Percentiles rank a stretch among this genome's conserved stretches.
Evolutionary conservation across 192 early-diverging fungal species (phyloP).

Genomic region (Thamnidium elegans): DNA sequence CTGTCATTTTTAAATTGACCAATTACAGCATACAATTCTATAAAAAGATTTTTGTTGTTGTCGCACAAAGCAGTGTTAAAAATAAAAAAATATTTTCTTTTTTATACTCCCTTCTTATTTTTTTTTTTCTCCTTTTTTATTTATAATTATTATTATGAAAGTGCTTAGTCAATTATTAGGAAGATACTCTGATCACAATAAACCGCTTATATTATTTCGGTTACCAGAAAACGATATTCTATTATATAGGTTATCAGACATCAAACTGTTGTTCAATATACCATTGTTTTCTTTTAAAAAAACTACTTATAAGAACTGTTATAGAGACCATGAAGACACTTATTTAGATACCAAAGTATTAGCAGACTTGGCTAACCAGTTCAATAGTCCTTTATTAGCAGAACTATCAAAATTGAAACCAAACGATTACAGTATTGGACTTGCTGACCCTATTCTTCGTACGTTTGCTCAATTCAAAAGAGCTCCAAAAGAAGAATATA

Average conservation of each 20-base stretch:
- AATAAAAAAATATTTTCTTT: not conserved
- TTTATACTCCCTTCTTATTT: not conserved
- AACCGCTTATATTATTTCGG: conserved; percentile 14
- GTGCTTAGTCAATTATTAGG: conserved; percentile 15
- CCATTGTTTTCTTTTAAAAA: not conserved
- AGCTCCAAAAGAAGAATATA: conserved; percentile 8
- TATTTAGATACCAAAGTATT: conserved; percentile 33
- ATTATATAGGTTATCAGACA: conserved; percentile 13
- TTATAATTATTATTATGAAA: conserved; percentile 6
- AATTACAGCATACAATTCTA: too few species aligned
- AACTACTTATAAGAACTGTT: not conserved
- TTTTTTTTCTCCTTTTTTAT: not conserved
- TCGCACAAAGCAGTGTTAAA: not conserved
- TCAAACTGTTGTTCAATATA: conserved; percentile 1
- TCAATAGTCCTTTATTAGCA: conserved; percentile 25
- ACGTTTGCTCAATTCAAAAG: conserved; percentile 15
- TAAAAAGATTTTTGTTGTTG: not conserved
- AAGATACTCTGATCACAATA: conserved; percentile 10
- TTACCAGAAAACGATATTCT: conserved; percentile 8
- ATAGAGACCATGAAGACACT: conserved; percentile 28
- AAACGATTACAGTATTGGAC: conserved; percentile 10
- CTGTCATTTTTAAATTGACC: not conserved
- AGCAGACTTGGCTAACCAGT: conserved; percentile 21
- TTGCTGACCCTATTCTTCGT: conserved; percentile 16
- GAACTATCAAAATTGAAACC: conserved; percentile 33